A percentile compares a stretch with the other conserved stretches of the same genome.
phyloP scores from a whole-genome alignment of 2,329 filamentous ascomycete genomes.

The Coniochaeta hoffmannii region DNA sequence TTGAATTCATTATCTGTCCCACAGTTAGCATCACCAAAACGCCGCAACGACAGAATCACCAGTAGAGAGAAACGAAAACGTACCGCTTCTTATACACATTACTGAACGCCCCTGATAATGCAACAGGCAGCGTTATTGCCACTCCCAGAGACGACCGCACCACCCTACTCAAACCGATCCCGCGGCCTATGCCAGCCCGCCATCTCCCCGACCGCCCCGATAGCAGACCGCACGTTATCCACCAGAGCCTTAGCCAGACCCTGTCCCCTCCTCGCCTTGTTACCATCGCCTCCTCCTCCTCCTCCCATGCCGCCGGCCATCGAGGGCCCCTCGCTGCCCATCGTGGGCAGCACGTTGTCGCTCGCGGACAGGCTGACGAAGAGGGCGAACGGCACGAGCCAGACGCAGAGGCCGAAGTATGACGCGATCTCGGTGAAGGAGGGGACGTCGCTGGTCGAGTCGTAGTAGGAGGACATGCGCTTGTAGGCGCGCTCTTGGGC shows the following conservation, averaged over 20 bases:
- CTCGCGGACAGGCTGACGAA: constrained; percentile 92
- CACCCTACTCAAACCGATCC: constrained; percentile 19
- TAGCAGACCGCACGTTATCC: constrained; percentile 45
- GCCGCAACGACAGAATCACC: neutral
- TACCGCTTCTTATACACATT: neutral
- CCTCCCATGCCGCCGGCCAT: constrained; percentile 25
- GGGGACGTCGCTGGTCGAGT: constrained; percentile 56
- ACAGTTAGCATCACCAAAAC: neutral
- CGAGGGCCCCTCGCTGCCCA: constrained; percentile 63
- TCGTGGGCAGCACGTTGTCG: constrained; percentile 90
- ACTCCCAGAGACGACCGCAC: neutral
- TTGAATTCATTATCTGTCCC: neutral
- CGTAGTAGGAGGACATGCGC: constrained; percentile 53
- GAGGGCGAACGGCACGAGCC: constrained; percentile 90
- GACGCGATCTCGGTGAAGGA: constrained; percentile 91
- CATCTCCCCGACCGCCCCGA: constrained; percentile 36
- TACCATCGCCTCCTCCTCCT: constrained; percentile 33
- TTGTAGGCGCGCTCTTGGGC: constrained; percentile 51
- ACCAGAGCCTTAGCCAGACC: constrained; percentile 62
- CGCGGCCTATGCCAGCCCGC: constrained; percentile 33
- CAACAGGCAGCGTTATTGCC: neutral
- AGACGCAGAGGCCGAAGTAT: constrained; percentile 93
- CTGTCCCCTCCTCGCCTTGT: constrained; percentile 44
- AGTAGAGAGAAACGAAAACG: neutral
- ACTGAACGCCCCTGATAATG: neutral